Percentiles rank a stretch among this genome's conserved stretches.
phyloP scores from a whole-genome alignment of 345 rosid species.

The Durio zibethinus region DNA sequence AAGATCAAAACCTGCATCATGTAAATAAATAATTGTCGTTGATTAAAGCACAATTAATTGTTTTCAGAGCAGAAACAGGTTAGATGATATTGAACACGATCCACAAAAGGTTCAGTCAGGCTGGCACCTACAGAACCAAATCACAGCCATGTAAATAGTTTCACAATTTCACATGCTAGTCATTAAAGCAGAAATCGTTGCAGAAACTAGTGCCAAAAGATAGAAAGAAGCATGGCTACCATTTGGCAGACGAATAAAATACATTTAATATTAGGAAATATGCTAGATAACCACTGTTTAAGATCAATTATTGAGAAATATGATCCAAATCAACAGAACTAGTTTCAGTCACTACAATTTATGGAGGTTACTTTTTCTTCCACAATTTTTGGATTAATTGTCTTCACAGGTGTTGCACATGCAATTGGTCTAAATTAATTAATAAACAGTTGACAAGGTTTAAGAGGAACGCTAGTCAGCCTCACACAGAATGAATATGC shows the following conservation, averaged over 20 bases:
- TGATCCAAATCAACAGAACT: neutral
- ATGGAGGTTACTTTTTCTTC: neutral
- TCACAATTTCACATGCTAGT: neutral
- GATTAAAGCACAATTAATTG: conserved; percentile 3
- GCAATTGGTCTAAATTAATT: neutral
- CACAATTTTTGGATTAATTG: neutral
- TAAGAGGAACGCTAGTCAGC: neutral
- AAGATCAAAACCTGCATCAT: conserved; percentile 66
- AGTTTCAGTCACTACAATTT: neutral
- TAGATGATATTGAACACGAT: neutral
- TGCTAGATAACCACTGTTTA: neutral
- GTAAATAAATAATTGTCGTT: conserved; percentile 12
- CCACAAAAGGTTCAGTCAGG: neutral
- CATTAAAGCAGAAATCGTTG: neutral
- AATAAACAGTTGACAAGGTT: neutral
- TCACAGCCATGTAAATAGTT: neutral
- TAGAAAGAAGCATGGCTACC: neutral
- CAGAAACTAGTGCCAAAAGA: neutral
- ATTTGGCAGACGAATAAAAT: neutral
- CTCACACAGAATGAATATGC: neutral
- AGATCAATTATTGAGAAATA: neutral
- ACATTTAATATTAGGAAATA: neutral
- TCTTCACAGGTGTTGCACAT: neutral
- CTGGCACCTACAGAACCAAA: neutral
- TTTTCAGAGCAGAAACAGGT: neutral